Evolutionary conservation across 2,329 filamentous ascomycete genomes (phyloP).

Genomic region (Aureobasidium sp.): DNA sequence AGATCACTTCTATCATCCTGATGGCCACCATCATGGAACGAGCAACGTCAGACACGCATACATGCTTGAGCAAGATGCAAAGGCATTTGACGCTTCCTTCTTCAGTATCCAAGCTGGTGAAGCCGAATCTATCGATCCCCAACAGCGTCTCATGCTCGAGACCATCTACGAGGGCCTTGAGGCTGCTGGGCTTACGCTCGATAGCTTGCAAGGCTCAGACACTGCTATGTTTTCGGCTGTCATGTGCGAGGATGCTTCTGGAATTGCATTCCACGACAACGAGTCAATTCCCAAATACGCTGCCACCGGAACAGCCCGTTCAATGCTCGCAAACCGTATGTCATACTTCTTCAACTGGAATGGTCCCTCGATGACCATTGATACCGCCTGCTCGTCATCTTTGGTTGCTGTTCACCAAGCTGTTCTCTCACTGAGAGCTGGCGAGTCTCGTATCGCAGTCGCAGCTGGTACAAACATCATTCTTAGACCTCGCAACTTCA

Average conservation of each 20-base stretch:
- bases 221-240: constrained; percentile 19
- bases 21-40: constrained; percentile 11
- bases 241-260: constrained; percentile 20
- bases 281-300: constrained; percentile 19
- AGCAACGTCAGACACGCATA: constrained; percentile 15
- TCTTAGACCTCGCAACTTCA: constrained; percentile 19
- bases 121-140: constrained; percentile 33
- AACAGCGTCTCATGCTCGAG: constrained; percentile 33
- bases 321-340: constrained; percentile 32
- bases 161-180: constrained; percentile 34
- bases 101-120: constrained; percentile 21
- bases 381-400: constrained; percentile 40
- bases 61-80: constrained; percentile 21
- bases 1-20: constrained; percentile 20
- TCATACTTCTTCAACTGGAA: constrained; percentile 32
- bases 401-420: constrained; percentile 30
- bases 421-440: constrained; percentile 23
- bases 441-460: constrained; percentile 27
- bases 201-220: constrained; percentile 15
- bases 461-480: constrained; percentile 22
- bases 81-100: constrained; percentile 21
- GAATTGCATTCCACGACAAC: constrained; percentile 19
- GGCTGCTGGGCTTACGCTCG: constrained; percentile 16
- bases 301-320: constrained; percentile 25
- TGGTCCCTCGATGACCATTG: constrained; percentile 37